These are phyloP conservation scores for Tetracentron sinense DNA, from an alignment of 164 flowering plant species.

Conservation along the genomic window DNA sequence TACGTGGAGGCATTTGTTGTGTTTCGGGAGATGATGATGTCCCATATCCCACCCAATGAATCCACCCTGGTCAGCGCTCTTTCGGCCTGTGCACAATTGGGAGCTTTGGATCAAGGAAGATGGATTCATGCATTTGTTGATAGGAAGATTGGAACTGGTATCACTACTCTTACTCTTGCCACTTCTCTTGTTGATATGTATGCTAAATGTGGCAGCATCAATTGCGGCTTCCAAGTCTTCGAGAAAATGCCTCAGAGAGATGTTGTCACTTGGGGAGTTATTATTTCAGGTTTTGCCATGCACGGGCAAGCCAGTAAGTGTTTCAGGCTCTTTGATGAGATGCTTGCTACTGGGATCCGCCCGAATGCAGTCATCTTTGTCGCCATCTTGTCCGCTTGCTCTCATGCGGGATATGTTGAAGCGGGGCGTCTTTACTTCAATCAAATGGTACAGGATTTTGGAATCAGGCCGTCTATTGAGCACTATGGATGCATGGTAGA, in stretches of 20 bases:
- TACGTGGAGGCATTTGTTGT: slow-evolving; percentile 25
- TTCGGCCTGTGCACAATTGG: slow-evolving; percentile 34
- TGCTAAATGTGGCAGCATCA: slow-evolving; percentile 50
- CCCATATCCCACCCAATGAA: slow-evolving; percentile 24
- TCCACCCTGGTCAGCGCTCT: slow-evolving; percentile 31
- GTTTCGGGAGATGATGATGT: slow-evolving; percentile 30
- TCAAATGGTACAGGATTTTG: slow-evolving; percentile 23
- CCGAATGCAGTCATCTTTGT: slow-evolving; percentile 39
- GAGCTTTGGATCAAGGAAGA: slow-evolving; percentile 34
- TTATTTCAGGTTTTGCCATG: slow-evolving; percentile 38
- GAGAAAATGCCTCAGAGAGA: slow-evolving; percentile 24
- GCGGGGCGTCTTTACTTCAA: slow-evolving; percentile 27
- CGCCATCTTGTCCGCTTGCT: slow-evolving; percentile 39
- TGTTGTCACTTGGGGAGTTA: slow-evolving; percentile 37
- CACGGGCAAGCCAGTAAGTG: slow-evolving; percentile 33
- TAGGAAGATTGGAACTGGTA: slow-evolving; percentile 3
- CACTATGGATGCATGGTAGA: slow-evolving; percentile 54
- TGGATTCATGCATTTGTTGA: slow-evolving; percentile 33
- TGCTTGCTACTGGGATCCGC: slow-evolving; percentile 22
- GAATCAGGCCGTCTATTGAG: slow-evolving; percentile 29
- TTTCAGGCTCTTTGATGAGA: slow-evolving; percentile 27
- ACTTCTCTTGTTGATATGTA: slow-evolving; percentile 77
- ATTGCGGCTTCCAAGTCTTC: slow-evolving; percentile 22
- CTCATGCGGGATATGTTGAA: slow-evolving; percentile 36
- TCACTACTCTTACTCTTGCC: slow-evolving; percentile 31